Evolutionary conservation across 495 filamentous ascomycete species (phyloP), one percentile per base, ranked within the genome.

Genomic region (Talaromyces nanjingensis): DNA sequence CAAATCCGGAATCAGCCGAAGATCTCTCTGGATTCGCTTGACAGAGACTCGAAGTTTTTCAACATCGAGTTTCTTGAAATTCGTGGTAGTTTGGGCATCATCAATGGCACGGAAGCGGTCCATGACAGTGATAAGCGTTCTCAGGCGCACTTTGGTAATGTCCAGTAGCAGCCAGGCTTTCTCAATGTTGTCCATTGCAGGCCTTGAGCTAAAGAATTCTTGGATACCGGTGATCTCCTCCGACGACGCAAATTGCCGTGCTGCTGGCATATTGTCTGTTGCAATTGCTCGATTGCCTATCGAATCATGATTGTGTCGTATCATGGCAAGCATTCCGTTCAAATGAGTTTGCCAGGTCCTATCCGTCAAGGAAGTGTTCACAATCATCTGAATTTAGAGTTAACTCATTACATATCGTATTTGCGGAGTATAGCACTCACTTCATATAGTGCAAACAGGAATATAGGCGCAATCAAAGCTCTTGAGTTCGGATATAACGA

Each of bases 31-130:
- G 0, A 27, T 55, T 14, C 25, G 52, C 16, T 55, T 55, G 22
- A 55, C 62, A 64, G 65, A 52, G 31, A 66, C 62, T 47, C 55
- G 24, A 25, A 65, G 64, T 12, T 62, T 65, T 22, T 53, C 59
- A 31, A 65, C 64, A 1, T 65, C 59, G 7, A 65, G 61, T 27
- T 65, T 60, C 11, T 27, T 54, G 42, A 53, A 55, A 25, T n/a
- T 4, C 0, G 22, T 55, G 12, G 5, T 29, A 55, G 1, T 55
- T 6, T 20, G 20, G 24, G 22, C 11, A 27, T 29, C n/a, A n/a
- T n/a, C 25, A 29, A 29, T 4, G 4, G 52, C 25, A 55, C 52
- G 52, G 20, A 55, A 55, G 25, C 22, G 22, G 24, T 55, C 22
- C 52, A 55, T 55, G 9, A 6, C 29, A 24, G 4, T 16, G 9